phyloP scores from a whole-genome alignment of 2,329 filamentous ascomycete species.

The Epichloe sibirici region DNA sequence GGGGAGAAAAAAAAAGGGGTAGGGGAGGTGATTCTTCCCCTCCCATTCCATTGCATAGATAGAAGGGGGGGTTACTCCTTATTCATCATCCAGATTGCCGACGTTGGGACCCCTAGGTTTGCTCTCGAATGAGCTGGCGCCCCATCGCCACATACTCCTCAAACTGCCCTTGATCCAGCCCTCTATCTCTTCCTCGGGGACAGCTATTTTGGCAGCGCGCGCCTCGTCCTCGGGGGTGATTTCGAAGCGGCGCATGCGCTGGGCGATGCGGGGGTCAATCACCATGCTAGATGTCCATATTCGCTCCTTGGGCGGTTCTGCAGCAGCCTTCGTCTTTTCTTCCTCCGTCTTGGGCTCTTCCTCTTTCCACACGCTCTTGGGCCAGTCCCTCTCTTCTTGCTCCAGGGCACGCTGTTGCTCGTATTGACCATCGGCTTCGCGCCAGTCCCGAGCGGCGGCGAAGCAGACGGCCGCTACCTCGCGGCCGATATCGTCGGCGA shows the following conservation, averaged over 20 bases:
- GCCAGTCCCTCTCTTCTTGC: conserved; percentile 71
- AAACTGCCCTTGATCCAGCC: conserved; percentile 54
- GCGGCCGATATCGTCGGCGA: conserved; percentile 81
- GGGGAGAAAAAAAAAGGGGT: no score
- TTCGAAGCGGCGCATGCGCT: conserved; percentile 71
- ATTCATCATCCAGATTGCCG: conserved; percentile 27
- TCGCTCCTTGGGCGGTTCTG: conserved; percentile 44
- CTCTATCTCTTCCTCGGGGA: conserved; percentile 57
- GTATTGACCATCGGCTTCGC: conserved; percentile 24
- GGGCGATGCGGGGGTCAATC: conserved; percentile 61
- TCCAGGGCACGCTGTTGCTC: conserved; percentile 44
- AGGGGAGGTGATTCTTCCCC: no score
- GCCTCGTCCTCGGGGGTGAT: conserved; percentile 58
- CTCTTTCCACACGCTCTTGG: conserved; percentile 59
- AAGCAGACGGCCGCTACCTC: conserved; percentile 81
- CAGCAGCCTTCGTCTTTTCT: conserved; percentile 24
- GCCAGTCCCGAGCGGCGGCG: conserved; percentile 40
- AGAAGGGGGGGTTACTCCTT: conserved; percentile 3
- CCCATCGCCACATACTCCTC: conserved; percentile 41
- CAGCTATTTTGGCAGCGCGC: conserved; percentile 47
- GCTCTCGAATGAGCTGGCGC: conserved; percentile 25
- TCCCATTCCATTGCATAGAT: no score
- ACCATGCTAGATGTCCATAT: conserved; percentile 67
- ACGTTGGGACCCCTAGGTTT: conserved; percentile 30
- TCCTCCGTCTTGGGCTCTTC: conserved; percentile 28